These are phyloP conservation scores for Rhizopogon vesiculosus DNA, from an alignment of 768 basidiomycete species.

Conservation along the genomic window DNA sequence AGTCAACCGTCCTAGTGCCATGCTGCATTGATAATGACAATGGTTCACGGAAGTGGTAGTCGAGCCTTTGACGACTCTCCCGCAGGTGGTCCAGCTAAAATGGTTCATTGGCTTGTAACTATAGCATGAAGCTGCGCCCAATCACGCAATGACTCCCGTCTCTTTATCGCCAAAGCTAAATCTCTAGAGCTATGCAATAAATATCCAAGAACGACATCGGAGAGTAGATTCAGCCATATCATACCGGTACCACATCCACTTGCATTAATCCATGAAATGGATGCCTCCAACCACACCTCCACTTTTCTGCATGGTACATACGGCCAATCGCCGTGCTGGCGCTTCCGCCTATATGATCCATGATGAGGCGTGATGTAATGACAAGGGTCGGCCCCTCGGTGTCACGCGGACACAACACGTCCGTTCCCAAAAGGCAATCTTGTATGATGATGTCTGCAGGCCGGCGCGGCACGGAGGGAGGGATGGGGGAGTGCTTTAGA, in stretches of 20 bases:
- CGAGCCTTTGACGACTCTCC: too few relatives aligned
- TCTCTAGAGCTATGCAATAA: neutral
- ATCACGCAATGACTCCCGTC: too few relatives aligned
- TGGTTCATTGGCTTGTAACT: too few relatives aligned
- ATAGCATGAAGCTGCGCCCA: too few relatives aligned
- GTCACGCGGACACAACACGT: conserved; percentile 31
- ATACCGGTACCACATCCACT: conserved; percentile 30
- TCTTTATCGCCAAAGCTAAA: too few relatives aligned
- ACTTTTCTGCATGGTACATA: conserved; percentile 27
- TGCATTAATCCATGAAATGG: conserved; percentile 36
- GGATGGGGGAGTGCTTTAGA: conserved; percentile 20
- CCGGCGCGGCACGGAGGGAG: conserved; percentile 22
- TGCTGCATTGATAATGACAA: too few relatives aligned
- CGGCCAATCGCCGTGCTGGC: conserved; percentile 31
- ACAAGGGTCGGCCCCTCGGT: conserved; percentile 24
- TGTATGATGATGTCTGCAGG: conserved; percentile 37
- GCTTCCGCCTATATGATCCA: conserved; percentile 38
- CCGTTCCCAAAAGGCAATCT: conserved; percentile 35
- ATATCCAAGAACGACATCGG: neutral
- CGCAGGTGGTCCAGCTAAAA: too few relatives aligned
- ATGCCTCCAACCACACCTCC: conserved; percentile 43
- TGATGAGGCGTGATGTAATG: conserved; percentile 36
- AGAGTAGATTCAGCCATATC: neutral
- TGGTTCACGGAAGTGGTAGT: too few relatives aligned
- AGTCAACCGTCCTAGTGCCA: too few relatives aligned